These are phyloP conservation scores for Sugiyamaella lignohabitans DNA, from an alignment of 805 yeast genomes.

Conservation along the genomic window DNA sequence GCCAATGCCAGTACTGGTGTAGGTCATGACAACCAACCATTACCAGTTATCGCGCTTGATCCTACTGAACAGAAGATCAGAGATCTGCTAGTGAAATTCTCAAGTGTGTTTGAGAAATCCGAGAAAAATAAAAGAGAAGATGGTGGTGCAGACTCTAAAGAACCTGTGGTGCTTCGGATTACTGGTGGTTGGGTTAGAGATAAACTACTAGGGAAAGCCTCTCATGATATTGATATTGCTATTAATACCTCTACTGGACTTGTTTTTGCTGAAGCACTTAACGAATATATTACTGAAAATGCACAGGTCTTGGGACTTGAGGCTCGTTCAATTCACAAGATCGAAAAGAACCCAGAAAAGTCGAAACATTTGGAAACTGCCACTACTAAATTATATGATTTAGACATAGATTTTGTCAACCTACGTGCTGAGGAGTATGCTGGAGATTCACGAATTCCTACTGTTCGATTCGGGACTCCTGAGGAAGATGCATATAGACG, in stretches of 20 bases:
- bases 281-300: slow-evolving; percentile 38
- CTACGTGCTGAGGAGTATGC: slow-evolving; percentile 83
- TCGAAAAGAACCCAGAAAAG: slow-evolving; percentile 89
- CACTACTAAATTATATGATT: slow-evolving; percentile 74
- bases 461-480: slow-evolving; percentile 79
- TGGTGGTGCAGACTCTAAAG: too few relatives aligned
- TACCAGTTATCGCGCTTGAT: too few relatives aligned
- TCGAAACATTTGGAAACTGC: slow-evolving; percentile 96
- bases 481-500: slow-evolving; percentile 85
- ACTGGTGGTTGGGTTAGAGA: slow-evolving; percentile 99
- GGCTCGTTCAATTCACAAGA: slow-evolving; percentile 56
- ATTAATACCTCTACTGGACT: slow-evolving; percentile 80
- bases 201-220: slow-evolving; percentile 70
- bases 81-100: slow-evolving; percentile 28
- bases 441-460: slow-evolving; percentile 77
- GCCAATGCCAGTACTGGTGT: too few relatives aligned
- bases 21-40: too few relatives aligned
- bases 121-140: too few relatives aligned
- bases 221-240: slow-evolving; percentile 90
- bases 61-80: slow-evolving; percentile 28
- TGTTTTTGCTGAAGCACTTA: slow-evolving; percentile 66
- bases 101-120: slow-evolving; percentile 21
- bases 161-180: slow-evolving; percentile 55
- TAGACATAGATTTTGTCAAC: slow-evolving; percentile 93
- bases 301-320: slow-evolving; percentile 26